Conservation (phyloP, 1,139 yeast genomes). For the Saccharomyces hybrid region DNA sequence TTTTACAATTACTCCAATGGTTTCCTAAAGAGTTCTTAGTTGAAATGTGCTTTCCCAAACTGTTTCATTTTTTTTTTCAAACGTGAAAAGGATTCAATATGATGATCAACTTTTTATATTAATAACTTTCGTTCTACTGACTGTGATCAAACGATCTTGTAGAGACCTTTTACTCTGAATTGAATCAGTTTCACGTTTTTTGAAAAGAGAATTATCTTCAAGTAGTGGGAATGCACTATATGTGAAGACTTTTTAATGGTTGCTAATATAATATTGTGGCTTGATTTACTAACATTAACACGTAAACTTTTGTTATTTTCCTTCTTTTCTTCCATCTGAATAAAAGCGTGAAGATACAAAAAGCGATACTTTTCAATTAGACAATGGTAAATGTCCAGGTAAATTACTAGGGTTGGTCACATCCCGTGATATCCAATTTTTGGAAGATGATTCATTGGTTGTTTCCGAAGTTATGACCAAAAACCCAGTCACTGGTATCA, state of each 20-base stretch:
- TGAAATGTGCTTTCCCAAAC: constrained; percentile 6
- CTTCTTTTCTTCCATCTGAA: neutral
- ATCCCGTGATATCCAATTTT: constrained; percentile 94
- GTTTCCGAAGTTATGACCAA: constrained; percentile 84
- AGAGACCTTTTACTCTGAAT: constrained; percentile 55
- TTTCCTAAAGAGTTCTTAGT: constrained; percentile 3
- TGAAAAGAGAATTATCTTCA: neutral
- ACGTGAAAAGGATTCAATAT: constrained; percentile 23
- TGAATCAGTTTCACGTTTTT: neutral
- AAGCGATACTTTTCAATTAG: constrained; percentile 36
- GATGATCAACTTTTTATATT: constrained; percentile 52
- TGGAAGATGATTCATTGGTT: constrained; percentile 56
- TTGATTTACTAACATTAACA: neutral
- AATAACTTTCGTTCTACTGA: constrained; percentile 99
- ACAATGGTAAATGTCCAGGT: constrained; percentile 77
- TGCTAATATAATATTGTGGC: neutral
- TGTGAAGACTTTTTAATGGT: neutral
- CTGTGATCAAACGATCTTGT: constrained; percentile 92
- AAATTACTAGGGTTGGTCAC: constrained; percentile 92
- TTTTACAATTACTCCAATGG: neutral
- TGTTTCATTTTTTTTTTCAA: constrained; percentile 5
- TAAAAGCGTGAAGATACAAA: neutral
- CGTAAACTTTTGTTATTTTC: neutral
- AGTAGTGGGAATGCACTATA: neutral
- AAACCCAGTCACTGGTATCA: constrained; percentile 73